Conservation (phyloP, 2,329 filamentous ascomycete genomes). For the Fusarium multiceps region DNA sequence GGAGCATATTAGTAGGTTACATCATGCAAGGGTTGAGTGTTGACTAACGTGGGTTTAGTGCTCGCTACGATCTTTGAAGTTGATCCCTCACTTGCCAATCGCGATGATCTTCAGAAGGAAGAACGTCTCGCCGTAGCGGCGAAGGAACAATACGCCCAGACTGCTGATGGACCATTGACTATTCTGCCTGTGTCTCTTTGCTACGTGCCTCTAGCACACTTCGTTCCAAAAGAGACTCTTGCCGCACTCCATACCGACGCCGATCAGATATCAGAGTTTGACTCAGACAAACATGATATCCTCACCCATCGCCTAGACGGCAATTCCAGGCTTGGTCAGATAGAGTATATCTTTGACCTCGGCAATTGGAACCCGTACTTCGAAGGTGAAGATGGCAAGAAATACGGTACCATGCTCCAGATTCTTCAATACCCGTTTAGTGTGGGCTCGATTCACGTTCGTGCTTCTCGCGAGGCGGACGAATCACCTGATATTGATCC, state of each 20-base stretch:
- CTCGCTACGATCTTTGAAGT: slow-evolving; percentile 59
- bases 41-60: slow-evolving; percentile 49
- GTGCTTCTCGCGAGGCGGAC: slow-evolving; percentile 35
- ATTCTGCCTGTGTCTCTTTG: slow-evolving; percentile 55
- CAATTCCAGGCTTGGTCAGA: slow-evolving; percentile 53
- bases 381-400: slow-evolving; percentile 51
- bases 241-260: slow-evolving; percentile 35
- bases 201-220: slow-evolving; percentile 55
- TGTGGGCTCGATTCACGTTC: slow-evolving; percentile 60
- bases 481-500: slow-evolving; percentile 55
- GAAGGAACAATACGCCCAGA: slow-evolving; percentile 48
- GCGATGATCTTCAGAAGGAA: slow-evolving; percentile 54
- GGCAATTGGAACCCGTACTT: slow-evolving; percentile 59
- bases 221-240: slow-evolving; percentile 46
- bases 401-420: slow-evolving; percentile 61
- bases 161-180: slow-evolving; percentile 52
- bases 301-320: slow-evolving; percentile 49
- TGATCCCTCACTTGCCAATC: slow-evolving; percentile 54
- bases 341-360: slow-evolving; percentile 62
- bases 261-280: slow-evolving; percentile 30
- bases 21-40: accelerated
- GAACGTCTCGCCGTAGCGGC: slow-evolving; percentile 47
- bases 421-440: slow-evolving; percentile 65
- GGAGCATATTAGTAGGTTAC: slow-evolving; percentile 54
- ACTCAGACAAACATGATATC: slow-evolving; percentile 46